Evolutionary conservation across 2,329 filamentous ascomycete species (phyloP).

Genomic region (Hirsutella minnesotensis): DNA sequence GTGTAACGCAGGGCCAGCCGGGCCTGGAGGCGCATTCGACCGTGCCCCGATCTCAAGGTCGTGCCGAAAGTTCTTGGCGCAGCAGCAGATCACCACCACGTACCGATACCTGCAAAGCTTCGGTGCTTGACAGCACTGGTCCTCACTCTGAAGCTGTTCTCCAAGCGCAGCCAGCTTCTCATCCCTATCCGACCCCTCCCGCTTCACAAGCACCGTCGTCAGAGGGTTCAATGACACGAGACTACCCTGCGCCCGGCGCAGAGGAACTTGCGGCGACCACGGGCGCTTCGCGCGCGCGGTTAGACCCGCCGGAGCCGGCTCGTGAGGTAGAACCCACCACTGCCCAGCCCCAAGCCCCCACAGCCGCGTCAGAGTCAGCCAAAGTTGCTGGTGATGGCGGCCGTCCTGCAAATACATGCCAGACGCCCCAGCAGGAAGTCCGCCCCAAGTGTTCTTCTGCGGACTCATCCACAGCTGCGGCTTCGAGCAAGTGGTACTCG

Average conservation of each 20-base stretch:
- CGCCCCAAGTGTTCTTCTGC: conserved; percentile 34
- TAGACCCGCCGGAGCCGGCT: conserved; percentile 2
- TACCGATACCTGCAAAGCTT: conserved; percentile 4
- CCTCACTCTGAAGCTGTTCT: conserved; percentile 11
- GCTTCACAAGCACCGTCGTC: conserved; percentile 34
- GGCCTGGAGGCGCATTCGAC: conserved; percentile 18
- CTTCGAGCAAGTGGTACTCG: conserved; percentile 45
- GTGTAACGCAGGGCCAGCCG: conserved; percentile 10
- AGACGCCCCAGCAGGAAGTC: conserved; percentile 12
- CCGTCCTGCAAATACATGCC: conserved; percentile 2
- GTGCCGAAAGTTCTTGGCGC: conserved; percentile 13
- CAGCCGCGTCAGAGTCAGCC: conserved; percentile 1
- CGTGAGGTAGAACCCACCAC: conserved; percentile 2
- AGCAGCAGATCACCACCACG: conserved; percentile 9
- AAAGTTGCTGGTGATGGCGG: background rate
- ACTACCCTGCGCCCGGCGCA: conserved; percentile 12
- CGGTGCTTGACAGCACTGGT: conserved; percentile 8
- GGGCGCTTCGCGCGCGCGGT: conserved; percentile 7
- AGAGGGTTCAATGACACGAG: conserved; percentile 17
- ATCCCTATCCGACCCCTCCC: conserved; percentile 45
- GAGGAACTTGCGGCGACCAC: conserved; percentile 12
- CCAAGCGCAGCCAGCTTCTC: conserved; percentile 15
- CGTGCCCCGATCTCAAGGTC: conserved; percentile 16
- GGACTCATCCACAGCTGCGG: conserved; percentile 24
- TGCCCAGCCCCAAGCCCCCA: conserved; percentile 1